Evolutionary conservation across 2,329 filamentous ascomycete genomes (phyloP), one percentile per base, ranked within the genome.

Genomic region (Emergomyces orientalis): DNA sequence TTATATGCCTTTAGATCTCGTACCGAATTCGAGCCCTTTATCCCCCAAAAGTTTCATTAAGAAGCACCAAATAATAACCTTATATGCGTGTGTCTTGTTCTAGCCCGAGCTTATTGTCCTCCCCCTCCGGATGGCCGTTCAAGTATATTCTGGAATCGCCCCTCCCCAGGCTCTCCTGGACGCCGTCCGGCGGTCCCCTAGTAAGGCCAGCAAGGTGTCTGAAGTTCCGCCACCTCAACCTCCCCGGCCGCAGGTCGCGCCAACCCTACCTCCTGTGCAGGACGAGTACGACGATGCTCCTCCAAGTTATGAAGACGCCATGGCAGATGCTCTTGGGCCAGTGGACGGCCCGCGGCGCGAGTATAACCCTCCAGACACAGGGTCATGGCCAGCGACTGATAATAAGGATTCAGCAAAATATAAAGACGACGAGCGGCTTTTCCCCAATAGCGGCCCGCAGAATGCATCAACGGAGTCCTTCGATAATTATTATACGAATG

Each of bases 241-340:
- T 65, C 69, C 77, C 68, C 69, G 78, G 69, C 70, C 75, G 43
- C 17, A 60, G 17, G 55, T 62, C 13, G 58, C 59, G 39, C 67
- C 70, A 3, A 67, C 69, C 8, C 64, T 72, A 22, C 63, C 65
- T 37, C 68, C 68, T 62, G 59, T 59, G 57, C 27, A 39, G 37
- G 47, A 64, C 17, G 34, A 62, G 9, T 73, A 72, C 66, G 87
- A 90, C 39, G 91, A 94, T 62, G 90, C 91, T n/a, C 92, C 93
- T 22, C 92, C 92, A 8, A 96, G 90, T 70, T 97, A 97, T 71
- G 91, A 96, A 75, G 92, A 97, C 75, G 91, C 91, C 14, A 87
- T 97, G 76, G 91, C 91, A 7, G 87, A 90, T 67, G 84, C 87
- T 63, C 76, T 94, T 65, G 87, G 84, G 43, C 89, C 90, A 1